These are phyloP conservation scores for Eimeria praecox DNA, from an alignment of 169 alveolate species.

Conservation along the genomic window DNA sequence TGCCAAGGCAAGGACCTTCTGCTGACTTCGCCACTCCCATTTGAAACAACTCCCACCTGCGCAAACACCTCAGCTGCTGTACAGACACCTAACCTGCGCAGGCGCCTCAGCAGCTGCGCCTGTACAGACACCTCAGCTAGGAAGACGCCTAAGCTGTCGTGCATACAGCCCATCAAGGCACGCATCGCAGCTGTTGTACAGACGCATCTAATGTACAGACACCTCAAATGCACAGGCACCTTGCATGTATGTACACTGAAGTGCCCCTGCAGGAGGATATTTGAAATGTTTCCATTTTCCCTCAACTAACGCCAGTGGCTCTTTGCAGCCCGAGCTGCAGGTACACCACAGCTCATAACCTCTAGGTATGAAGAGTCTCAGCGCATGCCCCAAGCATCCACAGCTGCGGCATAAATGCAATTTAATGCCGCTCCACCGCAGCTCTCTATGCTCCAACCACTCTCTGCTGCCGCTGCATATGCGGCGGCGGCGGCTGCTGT, in stretches of 20 bases:
- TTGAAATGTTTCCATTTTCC: background rate
- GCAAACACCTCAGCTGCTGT: background rate
- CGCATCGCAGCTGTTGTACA: background rate
- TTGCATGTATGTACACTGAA: background rate
- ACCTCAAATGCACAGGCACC: background rate
- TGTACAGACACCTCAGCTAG: background rate
- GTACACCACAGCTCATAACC: background rate
- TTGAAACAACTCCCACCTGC: constrained; percentile 84
- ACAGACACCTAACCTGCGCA: constrained; percentile 40
- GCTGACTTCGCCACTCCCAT: constrained; percentile 73
- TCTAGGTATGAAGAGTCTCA: background rate
- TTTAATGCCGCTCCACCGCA: background rate
- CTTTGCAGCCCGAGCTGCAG: constrained; percentile 7
- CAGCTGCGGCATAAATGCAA: background rate
- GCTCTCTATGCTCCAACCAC: background rate
- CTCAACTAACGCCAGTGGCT: background rate
- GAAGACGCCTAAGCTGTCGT: background rate
- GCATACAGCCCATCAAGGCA: background rate
- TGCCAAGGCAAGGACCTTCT: constrained; percentile 83
- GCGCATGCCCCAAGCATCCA: background rate
- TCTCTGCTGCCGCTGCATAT: background rate
- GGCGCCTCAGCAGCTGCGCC: background rate
- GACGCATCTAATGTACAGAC: background rate
- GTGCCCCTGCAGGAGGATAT: background rate
- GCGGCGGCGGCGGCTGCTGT: background rate